Evolutionary conservation across 257 asterid species (phyloP), one percentile per base, ranked within the genome.

Genomic region (Penstemon barbatus): DNA sequence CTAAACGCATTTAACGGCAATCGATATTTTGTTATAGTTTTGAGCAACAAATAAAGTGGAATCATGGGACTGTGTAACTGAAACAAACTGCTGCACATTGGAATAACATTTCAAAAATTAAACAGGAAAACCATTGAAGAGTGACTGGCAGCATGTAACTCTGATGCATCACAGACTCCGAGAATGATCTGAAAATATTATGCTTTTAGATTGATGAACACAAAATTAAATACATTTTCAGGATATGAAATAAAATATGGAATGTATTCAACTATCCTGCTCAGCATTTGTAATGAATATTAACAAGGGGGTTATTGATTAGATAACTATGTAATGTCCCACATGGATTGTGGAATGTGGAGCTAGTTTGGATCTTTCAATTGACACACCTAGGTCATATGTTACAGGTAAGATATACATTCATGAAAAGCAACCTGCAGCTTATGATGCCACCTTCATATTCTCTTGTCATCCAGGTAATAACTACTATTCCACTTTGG

Each of bases 401-500:
- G 42, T 75, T 52, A 74, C 85, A 93, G 99, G 92, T 85, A 11
- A 74, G 84, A 59, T 90, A 90, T 73, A 85, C 91, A 49, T 85
- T 83, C 74, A 19, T 45, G 49, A 93, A 87, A 75, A 88, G 87
- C 61, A 79, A 56, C 58, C 78, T 73, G 52, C 76, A 82, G 73
- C 91, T 90, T 73, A 61, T 84, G 46, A 85, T 87, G 96, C 97
- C 96, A 54, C 96, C 99, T 51, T 57, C 81, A 8, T 90, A 81
- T 81, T 90, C 99, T 64, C 58, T 81, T 45, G 78, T 85, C 70
- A 85, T 87, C 74, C 99, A 92, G 98, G 98, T 88, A 84, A 51
- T 66, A 68, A 39, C 2, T 74, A 5, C 52, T 5, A 25, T 25
- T 25, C 2, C 33, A 25, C 33, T 25, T 25, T 25, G 33, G 1